Evolutionary conservation across 768 basidiomycete species (phyloP), one percentile per base, ranked within the genome.

Genomic region (Exidia glandulosa): DNA sequence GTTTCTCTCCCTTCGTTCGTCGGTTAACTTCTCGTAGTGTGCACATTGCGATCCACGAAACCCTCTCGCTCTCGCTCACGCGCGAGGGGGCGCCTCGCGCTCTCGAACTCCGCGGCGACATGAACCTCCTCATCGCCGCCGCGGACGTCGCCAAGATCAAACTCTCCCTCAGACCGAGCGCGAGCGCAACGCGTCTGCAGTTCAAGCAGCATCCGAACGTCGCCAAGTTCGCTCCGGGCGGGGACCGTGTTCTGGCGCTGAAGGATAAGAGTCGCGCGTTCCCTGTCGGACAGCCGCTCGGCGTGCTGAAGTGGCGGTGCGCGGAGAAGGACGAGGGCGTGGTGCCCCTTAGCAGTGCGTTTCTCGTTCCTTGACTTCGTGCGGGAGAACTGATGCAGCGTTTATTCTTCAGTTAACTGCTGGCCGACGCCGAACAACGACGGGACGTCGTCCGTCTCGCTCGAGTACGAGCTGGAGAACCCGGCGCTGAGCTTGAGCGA

Each of bases 191-290:
- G 59, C 85, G 81, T 37, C 73, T 97, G 47, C 93, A 95, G 71
- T 96, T 95, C 81, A 97, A 97, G 73, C 93, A 96, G 65, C 96
- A 97, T 67, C 95, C 95, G 6, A 87, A 96, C 61, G 89, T 97
- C 14, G 88, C 85, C 61, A 95, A 93, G 73, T 91, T 94, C 62
- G 76, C 75, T 0, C 83, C 86, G 12, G 82, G 83, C 61, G 74
- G 75, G 71, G 87, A 81, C 2, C 77, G 88, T 37, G 71, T 86
- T 23, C 78, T 98, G 41, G 85, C 86, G 0, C 76, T 97, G 63
- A 96, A 94, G 74, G 94, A 98, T 68, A 68, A 87, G 2, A 80
- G 84, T 41, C 79, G 85, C 64, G 75, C 82, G 5, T 97, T 97
- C 81, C 95, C 93, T 1, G 86, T 97, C 45, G 85, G 86, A 10